Conservation (phyloP, 768 basidiomycete genomes). For the Pleurotus pulmonarius region DNA sequence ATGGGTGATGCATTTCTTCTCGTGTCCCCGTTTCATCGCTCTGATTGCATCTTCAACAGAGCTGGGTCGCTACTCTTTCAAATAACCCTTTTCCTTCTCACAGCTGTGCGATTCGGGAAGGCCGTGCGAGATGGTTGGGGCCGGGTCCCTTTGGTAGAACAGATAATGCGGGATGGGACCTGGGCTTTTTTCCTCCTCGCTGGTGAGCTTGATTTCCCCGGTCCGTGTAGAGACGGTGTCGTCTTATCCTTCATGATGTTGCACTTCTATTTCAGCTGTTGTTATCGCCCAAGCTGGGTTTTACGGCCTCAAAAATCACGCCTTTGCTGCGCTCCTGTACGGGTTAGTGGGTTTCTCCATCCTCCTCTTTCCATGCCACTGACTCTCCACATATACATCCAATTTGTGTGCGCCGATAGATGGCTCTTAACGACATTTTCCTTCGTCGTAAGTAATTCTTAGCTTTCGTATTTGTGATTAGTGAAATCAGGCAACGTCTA, state of each 20-base stretch:
- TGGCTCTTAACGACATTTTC: conserved; percentile 32
- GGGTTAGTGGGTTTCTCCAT: conserved; percentile 15
- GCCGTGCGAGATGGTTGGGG: conserved; percentile 26
- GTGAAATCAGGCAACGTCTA: too few species aligned
- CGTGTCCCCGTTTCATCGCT: too few species aligned
- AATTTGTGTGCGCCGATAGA: conserved; percentile 12
- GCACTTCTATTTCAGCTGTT: neutral
- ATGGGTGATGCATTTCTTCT: neutral
- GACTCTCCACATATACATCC: too few species aligned
- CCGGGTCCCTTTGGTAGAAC: conserved; percentile 26
- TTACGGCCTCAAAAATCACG: conserved; percentile 19
- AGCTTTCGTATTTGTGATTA: too few species aligned
- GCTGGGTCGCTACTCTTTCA: conserved; percentile 5
- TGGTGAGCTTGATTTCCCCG: conserved; percentile 19
- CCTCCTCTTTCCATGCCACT: too few species aligned
- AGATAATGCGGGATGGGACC: conserved; percentile 35
- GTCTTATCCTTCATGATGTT: too few species aligned
- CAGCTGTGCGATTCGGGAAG: neutral
- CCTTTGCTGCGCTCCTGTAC: conserved; percentile 26
- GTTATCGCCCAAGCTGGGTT: conserved; percentile 20
- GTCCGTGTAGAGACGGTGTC: too few species aligned
- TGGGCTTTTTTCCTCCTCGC: conserved; percentile 29
- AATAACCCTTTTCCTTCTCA: neutral
- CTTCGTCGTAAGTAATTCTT: conserved; percentile 21
- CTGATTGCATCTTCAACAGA: neutral